Conservation (phyloP, 2,329 filamentous ascomycete species). For the Talaromyces sp. region DNA sequence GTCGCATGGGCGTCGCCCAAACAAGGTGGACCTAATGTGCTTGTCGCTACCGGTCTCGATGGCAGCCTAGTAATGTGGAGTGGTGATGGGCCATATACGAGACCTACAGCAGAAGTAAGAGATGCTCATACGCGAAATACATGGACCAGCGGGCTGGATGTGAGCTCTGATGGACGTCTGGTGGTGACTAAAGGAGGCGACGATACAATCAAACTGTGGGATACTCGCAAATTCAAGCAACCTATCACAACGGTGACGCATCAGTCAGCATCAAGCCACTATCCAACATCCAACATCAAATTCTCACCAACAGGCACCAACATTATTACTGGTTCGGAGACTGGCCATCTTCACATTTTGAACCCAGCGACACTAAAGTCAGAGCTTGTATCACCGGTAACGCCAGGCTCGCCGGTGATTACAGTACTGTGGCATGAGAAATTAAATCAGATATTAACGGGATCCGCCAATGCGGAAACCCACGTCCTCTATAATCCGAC, state of each 20-base stretch:
- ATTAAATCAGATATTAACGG: slow-evolving; percentile 92
- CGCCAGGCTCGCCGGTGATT: slow-evolving; percentile 74
- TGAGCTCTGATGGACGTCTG: slow-evolving; percentile 85
- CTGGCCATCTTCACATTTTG: slow-evolving; percentile 83
- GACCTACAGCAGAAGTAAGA: slow-evolving; percentile 75
- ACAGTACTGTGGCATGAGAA: slow-evolving; percentile 87
- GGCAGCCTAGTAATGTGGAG: slow-evolving; percentile 88
- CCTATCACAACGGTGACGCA: slow-evolving; percentile 77
- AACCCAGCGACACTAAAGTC: slow-evolving; percentile 85
- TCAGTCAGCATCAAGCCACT: slow-evolving; percentile 75
- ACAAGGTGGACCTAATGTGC: slow-evolving; percentile 71
- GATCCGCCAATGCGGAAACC: slow-evolving; percentile 83
- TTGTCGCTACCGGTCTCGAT: slow-evolving; percentile 80
- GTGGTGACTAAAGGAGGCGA: slow-evolving; percentile 89
- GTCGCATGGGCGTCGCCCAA: slow-evolving; percentile 76
- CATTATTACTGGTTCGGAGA: slow-evolving; percentile 82
- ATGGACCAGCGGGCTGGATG: slow-evolving; percentile 88
- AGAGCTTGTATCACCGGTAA: slow-evolving; percentile 84
- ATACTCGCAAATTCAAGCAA: slow-evolving; percentile 89
- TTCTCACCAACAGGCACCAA: slow-evolving; percentile 81
- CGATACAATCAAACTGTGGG: slow-evolving; percentile 91
- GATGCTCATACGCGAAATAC: slow-evolving; percentile 77
- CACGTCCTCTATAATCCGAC: slow-evolving; percentile 86
- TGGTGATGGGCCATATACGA: slow-evolving; percentile 77
- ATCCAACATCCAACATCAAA: slow-evolving; percentile 76